Conservation (phyloP, 2,329 filamentous ascomycete species). For the Emericellopsis atlantica region DNA sequence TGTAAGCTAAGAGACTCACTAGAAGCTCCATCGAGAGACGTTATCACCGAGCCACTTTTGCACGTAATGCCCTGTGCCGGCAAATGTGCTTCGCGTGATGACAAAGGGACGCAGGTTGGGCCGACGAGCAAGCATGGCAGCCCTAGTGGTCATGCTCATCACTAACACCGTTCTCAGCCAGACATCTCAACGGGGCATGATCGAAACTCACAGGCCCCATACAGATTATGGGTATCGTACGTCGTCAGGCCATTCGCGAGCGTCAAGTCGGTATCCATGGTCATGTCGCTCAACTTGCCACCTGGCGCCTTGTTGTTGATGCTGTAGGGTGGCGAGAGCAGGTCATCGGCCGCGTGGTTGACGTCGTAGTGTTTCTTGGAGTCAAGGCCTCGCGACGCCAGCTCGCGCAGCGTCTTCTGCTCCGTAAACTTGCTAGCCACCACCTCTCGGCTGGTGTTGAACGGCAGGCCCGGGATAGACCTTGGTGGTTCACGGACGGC, state of each 20-base stretch:
- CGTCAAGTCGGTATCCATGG: conserved; percentile 65
- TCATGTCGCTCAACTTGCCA: conserved; percentile 43
- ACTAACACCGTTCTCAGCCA: neutral
- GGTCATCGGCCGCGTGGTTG: conserved; percentile 1
- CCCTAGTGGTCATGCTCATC: conserved; percentile 66
- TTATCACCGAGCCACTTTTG: conserved; percentile 81
- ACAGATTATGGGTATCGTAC: conserved; percentile 78
- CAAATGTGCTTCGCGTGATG: conserved; percentile 71
- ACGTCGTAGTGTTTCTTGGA: neutral
- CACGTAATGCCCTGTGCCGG: conserved; percentile 61
- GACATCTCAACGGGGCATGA: neutral
- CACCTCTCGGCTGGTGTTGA: conserved; percentile 11
- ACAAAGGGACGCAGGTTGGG: conserved; percentile 68
- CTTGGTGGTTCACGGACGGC: conserved; percentile 50
- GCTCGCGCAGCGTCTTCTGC: conserved; percentile 1
- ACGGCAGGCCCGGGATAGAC: conserved; percentile 55
- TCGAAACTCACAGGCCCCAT: conserved; percentile 40
- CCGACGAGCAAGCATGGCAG: conserved; percentile 51
- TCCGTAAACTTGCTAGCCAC: neutral
- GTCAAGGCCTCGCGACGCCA: neutral
- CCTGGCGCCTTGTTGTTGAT: conserved; percentile 36
- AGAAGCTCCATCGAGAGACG: conserved; percentile 54
- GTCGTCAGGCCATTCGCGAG: conserved; percentile 60
- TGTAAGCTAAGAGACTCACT: too few species aligned
- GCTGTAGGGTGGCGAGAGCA: conserved; percentile 25